Base-by-base conservation (phyloP, 169 alveolate species). In the Eimeria necatrix region DNA sequence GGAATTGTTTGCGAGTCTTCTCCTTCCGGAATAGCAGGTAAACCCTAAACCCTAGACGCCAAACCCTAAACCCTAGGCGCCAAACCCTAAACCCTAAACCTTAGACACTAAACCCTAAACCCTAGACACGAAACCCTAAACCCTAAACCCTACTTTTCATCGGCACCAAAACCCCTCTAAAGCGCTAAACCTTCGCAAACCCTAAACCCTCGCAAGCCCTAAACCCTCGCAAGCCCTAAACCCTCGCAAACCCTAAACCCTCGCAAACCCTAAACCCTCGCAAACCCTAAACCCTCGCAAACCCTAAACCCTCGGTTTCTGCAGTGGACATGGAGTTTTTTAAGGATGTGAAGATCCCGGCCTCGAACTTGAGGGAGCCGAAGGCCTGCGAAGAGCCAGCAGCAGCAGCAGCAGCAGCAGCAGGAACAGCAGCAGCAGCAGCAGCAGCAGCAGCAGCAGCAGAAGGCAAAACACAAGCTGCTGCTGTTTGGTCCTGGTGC, bases 311-410 rank as follows among this genome's bases (percentile, higher is more conserved):
- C 48, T 68, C 18, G 8, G 1, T 68, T 9, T n/a, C 18, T 68
- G n/a, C 48, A 74, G 85, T 74, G 85, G 85, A 74, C 48, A 41
- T 74, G 85, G 59, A 74, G 52, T 74, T 74, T 74, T 74, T 74
- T 46, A 74, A 74, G 22, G 85, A 74, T 18, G 85, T 74, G 26
- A 74, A 74, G 60, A 74, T 74, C 24, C 85, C 85, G 0, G 85
- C 85, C 10, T 74, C 85, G 60, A 74, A 74, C 14, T 53, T 74
- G 22, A 10, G 85, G 0, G 85, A 74, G 85, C 85, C 85, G 41
- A 74, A 74, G 60, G 85, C 85, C 4, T 74, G 85, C 60, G 85
- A 74, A 4, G 85, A 74, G 32, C 2, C 85, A 41, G 85, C 85
- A 74, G 59, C 85, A 74, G 59, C 85, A 74, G 60, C 60, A 41